Evolutionary conservation across 2,329 filamentous ascomycete genomes (phyloP).

Genomic region (Diaporthe destruens): DNA sequence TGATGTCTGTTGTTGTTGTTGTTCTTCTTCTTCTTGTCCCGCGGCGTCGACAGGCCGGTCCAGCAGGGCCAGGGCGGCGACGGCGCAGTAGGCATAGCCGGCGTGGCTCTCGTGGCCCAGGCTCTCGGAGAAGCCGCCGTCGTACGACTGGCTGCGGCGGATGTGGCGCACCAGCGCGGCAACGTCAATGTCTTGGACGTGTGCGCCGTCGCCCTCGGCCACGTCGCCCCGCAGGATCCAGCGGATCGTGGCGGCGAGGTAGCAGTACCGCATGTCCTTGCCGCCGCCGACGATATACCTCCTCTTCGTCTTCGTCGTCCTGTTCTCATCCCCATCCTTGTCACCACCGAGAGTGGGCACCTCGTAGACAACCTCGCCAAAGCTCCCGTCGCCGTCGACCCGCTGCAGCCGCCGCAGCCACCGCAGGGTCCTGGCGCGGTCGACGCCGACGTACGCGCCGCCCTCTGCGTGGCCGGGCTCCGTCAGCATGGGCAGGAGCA

Average conservation of each 20-base stretch:
- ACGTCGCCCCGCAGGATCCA: slow-evolving; percentile 81
- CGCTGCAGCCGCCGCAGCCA: slow-evolving; percentile 86
- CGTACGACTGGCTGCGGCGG: slow-evolving; percentile 74
- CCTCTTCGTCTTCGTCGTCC: slow-evolving; percentile 16
- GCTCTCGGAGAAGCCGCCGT: slow-evolving; percentile 85
- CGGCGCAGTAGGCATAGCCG: slow-evolving; percentile 91
- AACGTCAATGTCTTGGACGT: slow-evolving; percentile 80
- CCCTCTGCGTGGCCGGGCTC: slow-evolving; percentile 53
- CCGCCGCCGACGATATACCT: slow-evolving; percentile 74
- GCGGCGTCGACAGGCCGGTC: slow-evolving; percentile 64
- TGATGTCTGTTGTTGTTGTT: background rate
- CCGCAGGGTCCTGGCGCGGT: slow-evolving; percentile 73
- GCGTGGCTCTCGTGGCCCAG: slow-evolving; percentile 87
- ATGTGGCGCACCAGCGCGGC: slow-evolving; percentile 79
- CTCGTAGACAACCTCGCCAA: slow-evolving; percentile 82
- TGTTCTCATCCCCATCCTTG: slow-evolving; percentile 49
- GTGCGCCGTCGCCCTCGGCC: slow-evolving; percentile 60
- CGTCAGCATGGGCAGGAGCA: slow-evolving; percentile 71
- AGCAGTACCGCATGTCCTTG: slow-evolving; percentile 88
- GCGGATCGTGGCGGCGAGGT: slow-evolving; percentile 83
- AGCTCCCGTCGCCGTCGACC: slow-evolving; percentile 78
- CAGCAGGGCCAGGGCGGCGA: slow-evolving; percentile 83
- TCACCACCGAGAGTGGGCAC: slow-evolving; percentile 48
- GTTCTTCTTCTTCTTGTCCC: too few relatives aligned
- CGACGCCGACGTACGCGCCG: slow-evolving; percentile 71